Evolutionary conservation across 208 protist genomes (phyloP).

Genomic region (Herpetomonas samuelpessoai): DNA sequence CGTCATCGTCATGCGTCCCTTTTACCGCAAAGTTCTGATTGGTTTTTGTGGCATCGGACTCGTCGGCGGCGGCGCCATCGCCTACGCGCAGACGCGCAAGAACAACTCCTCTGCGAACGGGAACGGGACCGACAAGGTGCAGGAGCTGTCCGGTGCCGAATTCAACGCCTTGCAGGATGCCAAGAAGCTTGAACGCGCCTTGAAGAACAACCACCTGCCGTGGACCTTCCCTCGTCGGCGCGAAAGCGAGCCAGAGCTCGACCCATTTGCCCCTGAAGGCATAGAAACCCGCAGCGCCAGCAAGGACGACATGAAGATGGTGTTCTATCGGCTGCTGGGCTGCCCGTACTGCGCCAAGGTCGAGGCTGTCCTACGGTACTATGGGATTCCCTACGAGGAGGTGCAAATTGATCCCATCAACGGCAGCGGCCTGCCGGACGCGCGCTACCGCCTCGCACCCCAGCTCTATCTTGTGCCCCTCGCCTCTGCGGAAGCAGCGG

Average conservation of each 20-base stretch:
- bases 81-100: conserved; percentile 3
- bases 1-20: conserved; percentile 8
- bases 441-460: conserved; percentile 66
- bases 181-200: conserved; percentile 30
- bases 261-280: not conserved
- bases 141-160: conserved; percentile 39
- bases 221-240: conserved; percentile 34
- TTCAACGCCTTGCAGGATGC: conserved; percentile 71
- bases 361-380: conserved; percentile 59
- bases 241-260: conserved; percentile 9
- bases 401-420: conserved; percentile 70
- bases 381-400: conserved; percentile 64
- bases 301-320: conserved; percentile 31
- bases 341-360: conserved; percentile 90
- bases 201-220: conserved; percentile 42
- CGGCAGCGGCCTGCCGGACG: conserved; percentile 54
- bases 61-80: conserved; percentile 9
- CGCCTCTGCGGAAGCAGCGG: not conserved
- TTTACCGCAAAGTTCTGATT: conserved; percentile 8
- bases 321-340: conserved; percentile 70
- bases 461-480: conserved; percentile 56
- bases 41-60: conserved; percentile 10
- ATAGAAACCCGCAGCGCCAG: not conserved
- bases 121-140: conserved; percentile 8
- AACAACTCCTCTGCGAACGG: conserved; percentile 2